Conservation (phyloP, 768 basidiomycete species). For the Hypholoma sublateritium region DNA sequence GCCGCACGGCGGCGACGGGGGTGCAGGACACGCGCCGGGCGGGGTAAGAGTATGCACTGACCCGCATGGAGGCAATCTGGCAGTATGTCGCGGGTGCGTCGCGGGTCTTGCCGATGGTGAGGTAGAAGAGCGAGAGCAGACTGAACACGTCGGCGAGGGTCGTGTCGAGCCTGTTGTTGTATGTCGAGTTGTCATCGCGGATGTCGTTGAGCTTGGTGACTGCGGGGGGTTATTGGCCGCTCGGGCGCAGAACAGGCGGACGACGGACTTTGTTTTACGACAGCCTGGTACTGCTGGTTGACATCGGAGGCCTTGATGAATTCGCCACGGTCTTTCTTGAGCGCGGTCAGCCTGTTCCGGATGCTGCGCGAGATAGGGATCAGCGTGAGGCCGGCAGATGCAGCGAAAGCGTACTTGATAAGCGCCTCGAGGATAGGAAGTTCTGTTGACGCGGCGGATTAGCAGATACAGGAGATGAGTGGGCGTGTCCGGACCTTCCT, state of each 20-base stretch:
- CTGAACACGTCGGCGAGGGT: slow-evolving; percentile 95
- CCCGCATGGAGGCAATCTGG: slow-evolving; percentile 94
- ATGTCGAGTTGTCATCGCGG: slow-evolving; percentile 70
- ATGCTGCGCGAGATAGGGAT: slow-evolving; percentile 53
- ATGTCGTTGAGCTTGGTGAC: slow-evolving; percentile 93
- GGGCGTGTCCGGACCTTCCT: slow-evolving; percentile 58
- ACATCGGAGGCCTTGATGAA: slow-evolving; percentile 95
- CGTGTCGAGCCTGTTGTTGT: slow-evolving; percentile 92
- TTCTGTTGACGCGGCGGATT: slow-evolving; percentile 49
- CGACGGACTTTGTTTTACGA: slow-evolving; percentile 86
- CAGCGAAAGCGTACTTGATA: slow-evolving; percentile 65
- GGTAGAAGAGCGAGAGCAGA: slow-evolving; percentile 93
- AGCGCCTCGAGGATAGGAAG: slow-evolving; percentile 92
- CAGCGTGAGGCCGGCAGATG: slow-evolving; percentile 14
- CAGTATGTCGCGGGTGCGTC: slow-evolving; percentile 95
- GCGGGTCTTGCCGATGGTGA: slow-evolving; percentile 94
- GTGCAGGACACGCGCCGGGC: slow-evolving; percentile 10
- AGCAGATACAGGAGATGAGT: slow-evolving; percentile 13
- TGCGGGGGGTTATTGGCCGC: slow-evolving; percentile 22
- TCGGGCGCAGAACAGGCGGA: slow-evolving; percentile 4
- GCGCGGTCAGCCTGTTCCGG: slow-evolving; percentile 89
- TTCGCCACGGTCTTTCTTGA: slow-evolving; percentile 90
- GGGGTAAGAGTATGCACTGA: slow-evolving; percentile 45
- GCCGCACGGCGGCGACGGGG: slow-evolving; percentile 1
- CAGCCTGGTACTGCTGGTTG: slow-evolving; percentile 86